Evolutionary conservation across 2,329 filamentous ascomycete genomes (phyloP).

Genomic region (Rutstroemia sydowiana): DNA sequence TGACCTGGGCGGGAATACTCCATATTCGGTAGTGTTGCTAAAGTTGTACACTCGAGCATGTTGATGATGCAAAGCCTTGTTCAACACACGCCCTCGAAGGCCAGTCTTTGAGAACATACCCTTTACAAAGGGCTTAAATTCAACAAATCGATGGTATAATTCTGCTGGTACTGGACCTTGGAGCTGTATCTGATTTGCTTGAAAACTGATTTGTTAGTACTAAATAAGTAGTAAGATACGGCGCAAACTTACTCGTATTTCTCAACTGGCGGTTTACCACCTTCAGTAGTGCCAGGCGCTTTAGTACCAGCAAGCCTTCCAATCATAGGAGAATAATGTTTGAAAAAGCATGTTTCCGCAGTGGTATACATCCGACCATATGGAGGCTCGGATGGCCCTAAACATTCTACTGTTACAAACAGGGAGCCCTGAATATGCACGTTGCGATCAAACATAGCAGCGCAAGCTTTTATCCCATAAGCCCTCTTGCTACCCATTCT

Average conservation of each 20-base stretch:
- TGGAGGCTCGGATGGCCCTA: constrained; percentile 66
- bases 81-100: constrained; percentile 70
- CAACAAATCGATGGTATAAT: constrained; percentile 87
- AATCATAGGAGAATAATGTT: constrained; percentile 84
- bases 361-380: constrained; percentile 70
- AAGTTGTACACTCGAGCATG: constrained; percentile 87
- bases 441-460: constrained; percentile 52
- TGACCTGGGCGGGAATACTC: constrained; percentile 58
- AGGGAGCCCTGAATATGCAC: constrained; percentile 64
- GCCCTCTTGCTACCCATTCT: constrained; percentile 81
- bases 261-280: constrained; percentile 45
- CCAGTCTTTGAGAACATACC: constrained; percentile 79
- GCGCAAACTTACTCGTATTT: constrained; percentile 62
- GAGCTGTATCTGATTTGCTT: constrained; percentile 86
- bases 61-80: constrained; percentile 83
- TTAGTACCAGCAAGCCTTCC: constrained; percentile 71
- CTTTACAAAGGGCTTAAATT: constrained; percentile 84
- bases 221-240: neutral
- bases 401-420: constrained; percentile 66
- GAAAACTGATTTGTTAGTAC: constrained; percentile 55
- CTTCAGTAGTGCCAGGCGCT: constrained; percentile 49
- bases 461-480: constrained; percentile 64
- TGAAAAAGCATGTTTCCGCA: constrained; percentile 67
- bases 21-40: constrained; percentile 66
- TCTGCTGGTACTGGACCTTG: constrained; percentile 71